Percentiles rank a stretch among this genome's conserved stretches.
phyloP scores from a whole-genome alignment of 495 filamentous ascomycete genomes.

The Talaromyces ruber region DNA sequence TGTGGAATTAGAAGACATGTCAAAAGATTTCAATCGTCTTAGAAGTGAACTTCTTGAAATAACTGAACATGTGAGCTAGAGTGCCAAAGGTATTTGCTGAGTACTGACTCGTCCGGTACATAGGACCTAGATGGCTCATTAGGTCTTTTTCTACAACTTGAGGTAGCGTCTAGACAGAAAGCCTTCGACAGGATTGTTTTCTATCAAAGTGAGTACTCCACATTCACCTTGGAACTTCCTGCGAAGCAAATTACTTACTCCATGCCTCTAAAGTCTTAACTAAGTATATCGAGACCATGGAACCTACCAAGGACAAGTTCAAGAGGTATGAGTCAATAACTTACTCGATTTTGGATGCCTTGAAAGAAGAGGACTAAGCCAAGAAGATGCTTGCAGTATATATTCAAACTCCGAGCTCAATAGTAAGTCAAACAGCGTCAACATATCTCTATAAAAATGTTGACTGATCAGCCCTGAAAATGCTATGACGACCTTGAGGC shows the following conservation, averaged over 20 bases:
- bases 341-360: constrained; percentile 5
- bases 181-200: constrained; percentile 36
- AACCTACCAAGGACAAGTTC: constrained; percentile 54
- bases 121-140: constrained; percentile 54
- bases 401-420: background rate
- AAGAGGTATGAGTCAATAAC: constrained; percentile 34
- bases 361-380: background rate
- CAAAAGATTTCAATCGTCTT: constrained; percentile 1
- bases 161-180: constrained; percentile 40
- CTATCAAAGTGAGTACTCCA: constrained; percentile 33
- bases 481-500: constrained; percentile 43
- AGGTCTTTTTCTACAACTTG: constrained; percentile 62
- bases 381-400: constrained; percentile 4
- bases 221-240: constrained; percentile 7
- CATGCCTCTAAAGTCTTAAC: constrained; percentile 16
- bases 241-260: background rate
- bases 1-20: background rate
- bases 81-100: background rate
- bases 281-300: constrained; percentile 44
- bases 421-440: background rate
- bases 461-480: background rate
- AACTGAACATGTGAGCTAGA: constrained; percentile 9
- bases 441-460: background rate
- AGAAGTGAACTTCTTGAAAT: background rate
- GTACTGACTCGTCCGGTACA: constrained; percentile 7